phyloP scores from a whole-genome alignment of 257 asterid species.

The Nicotiana attenuata region DNA sequence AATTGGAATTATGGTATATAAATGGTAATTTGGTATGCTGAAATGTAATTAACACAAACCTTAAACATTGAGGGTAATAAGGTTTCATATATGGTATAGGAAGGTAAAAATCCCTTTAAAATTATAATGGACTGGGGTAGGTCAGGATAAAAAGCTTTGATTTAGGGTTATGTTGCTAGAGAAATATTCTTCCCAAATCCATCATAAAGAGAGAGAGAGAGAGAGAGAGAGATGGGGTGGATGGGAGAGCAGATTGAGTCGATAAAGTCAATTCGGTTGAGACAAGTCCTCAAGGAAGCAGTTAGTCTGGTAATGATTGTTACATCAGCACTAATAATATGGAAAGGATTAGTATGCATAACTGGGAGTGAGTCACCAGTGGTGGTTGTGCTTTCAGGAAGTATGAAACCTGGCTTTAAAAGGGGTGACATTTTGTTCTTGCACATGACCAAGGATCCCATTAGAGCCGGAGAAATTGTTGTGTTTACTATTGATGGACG shows the following conservation, averaged over 20 bases:
- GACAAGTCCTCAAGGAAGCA: conserved; percentile 79
- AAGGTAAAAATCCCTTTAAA: too few species aligned
- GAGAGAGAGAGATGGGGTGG: conserved; percentile 63
- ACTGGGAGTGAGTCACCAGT: conserved; percentile 98
- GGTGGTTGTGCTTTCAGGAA: conserved; percentile 98
- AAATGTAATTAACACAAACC: too few species aligned
- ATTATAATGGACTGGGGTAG: too few species aligned
- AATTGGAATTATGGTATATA: too few species aligned
- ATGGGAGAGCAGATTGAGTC: conserved; percentile 91
- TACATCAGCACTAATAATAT: conserved; percentile 91
- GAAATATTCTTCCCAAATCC: too few species aligned
- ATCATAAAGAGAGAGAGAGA: not conserved
- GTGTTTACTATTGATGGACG: conserved; percentile 95
- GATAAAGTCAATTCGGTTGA: conserved; percentile 64
- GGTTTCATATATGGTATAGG: too few species aligned
- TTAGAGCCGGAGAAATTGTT: conserved; percentile 98
- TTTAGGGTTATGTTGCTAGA: too few species aligned
- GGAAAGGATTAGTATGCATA: conserved; percentile 93
- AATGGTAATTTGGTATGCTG: too few species aligned
- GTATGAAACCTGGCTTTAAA: conserved; percentile 98
- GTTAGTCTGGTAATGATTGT: conserved; percentile 95
- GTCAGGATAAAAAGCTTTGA: too few species aligned
- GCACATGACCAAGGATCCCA: conserved; percentile 92
- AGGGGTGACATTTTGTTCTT: conserved; percentile 98
- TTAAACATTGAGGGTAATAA: too few species aligned